A percentile compares a stretch with the other conserved stretches of the same genome.
phyloP scores from a whole-genome alignment of 441 rosid species.

The Lepidium campestre region DNA sequence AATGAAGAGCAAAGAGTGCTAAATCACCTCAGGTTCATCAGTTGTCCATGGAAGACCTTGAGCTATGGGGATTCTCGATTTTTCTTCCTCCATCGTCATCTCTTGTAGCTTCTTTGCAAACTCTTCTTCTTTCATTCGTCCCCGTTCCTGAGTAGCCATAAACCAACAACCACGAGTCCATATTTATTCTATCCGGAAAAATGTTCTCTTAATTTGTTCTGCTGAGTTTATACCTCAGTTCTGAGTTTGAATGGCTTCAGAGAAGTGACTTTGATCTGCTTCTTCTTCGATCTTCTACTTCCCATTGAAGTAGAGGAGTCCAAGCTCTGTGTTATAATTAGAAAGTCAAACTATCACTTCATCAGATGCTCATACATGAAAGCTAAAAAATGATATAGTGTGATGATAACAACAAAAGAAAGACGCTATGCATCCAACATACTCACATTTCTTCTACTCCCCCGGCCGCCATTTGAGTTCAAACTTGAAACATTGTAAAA shows the following conservation, averaged over 20 bases:
- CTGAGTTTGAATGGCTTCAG: constrained; percentile 73
- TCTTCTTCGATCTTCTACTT: constrained; percentile 59
- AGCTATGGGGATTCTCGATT: constrained; percentile 61
- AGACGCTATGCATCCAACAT: neutral
- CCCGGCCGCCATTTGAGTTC: constrained; percentile 54
- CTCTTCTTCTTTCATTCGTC: constrained; percentile 76
- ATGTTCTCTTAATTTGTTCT: neutral
- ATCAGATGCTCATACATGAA: neutral
- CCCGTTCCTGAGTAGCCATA: constrained; percentile 57
- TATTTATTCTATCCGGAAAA: neutral
- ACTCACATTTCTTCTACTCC: constrained; percentile 75
- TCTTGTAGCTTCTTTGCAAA: constrained; percentile 70
- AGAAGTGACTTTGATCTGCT: constrained; percentile 51
- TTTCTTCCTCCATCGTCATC: constrained; percentile 59
- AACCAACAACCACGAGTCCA: neutral
- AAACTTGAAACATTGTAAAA: constrained; percentile 45
- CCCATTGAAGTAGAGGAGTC: constrained; percentile 56
- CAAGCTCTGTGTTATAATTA: constrained; percentile 41
- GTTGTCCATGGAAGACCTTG: constrained; percentile 97
- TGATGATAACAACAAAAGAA: too few relatives aligned
- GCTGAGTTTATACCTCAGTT: constrained; percentile 57
- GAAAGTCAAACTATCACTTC: constrained; percentile 13
- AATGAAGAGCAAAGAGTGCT: neutral
- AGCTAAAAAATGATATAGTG: neutral
- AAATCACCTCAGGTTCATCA: constrained; percentile 83